Base-by-base conservation (phyloP, 768 basidiomycete genomes). In the Terana coerulea region DNA sequence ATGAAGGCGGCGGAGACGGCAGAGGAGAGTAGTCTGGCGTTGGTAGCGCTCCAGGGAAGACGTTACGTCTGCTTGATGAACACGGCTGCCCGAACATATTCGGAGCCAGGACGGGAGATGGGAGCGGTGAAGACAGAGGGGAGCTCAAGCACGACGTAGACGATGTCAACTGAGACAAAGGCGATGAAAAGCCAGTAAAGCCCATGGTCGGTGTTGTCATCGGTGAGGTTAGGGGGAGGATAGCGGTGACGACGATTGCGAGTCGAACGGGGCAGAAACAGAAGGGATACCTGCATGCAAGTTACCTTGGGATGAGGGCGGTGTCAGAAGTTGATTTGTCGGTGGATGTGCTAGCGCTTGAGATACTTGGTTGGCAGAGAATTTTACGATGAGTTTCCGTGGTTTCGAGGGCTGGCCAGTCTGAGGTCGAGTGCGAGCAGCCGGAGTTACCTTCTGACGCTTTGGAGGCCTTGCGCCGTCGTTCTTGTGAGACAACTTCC, bases 101-200 rank as follows among this genome's bases (percentile, higher is more conserved):
- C 37, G 37, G 10, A 3, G 12, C 15, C 3, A 28, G 25, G 24
- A 14, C 11, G 10, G 37, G 49, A 14, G 47, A 37, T n/a, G 36
- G 28, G 19, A 39, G 17, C 7, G 47, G 47, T 9, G 47, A 49
- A 15, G 47, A 49, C 8, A 49, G 25, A 2, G 39, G 41, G n/a
- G 49, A 44, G 22, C 22, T 36, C 1, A 39, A 15, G 25, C 29
- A 15, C 25, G 25, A 51, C 6, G 28, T 21, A 1, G 53, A 49
- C 3, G 34, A 31, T 12, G 58, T 56, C 9, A 48, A 51, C 9
- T 53, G 48, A 14, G 58, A 60, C 19, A 56, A 47, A 3, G 55
- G 55, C n/a, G 55, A 54, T 4, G 55, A 60, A 7, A 40, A 49
- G 15, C 37, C 37, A 39, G 37, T 10, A 22, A 14, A 39, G 10